Conservation (phyloP, 2,329 filamentous ascomycete genomes). For the Cladosporium austrohemisphaericum region DNA sequence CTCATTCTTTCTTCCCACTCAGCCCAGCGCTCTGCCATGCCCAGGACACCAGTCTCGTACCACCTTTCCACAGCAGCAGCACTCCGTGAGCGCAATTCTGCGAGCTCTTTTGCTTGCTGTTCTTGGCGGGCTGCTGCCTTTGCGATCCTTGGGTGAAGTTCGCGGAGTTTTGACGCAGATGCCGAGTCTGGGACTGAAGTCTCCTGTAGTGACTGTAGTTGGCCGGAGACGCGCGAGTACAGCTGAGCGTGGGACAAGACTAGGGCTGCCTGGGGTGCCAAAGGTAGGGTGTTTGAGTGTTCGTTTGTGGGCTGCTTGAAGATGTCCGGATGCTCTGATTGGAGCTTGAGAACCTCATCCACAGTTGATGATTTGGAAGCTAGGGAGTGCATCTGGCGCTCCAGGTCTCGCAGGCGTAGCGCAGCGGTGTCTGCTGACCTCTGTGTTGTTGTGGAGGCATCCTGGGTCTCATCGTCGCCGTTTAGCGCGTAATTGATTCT, state of each 20-base stretch:
- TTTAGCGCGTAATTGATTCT: constrained; percentile 43
- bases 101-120: constrained; percentile 59
- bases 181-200: constrained; percentile 41
- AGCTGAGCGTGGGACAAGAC: constrained; percentile 43
- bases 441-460: constrained; percentile 3
- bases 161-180: constrained; percentile 52
- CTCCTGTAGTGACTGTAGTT: constrained; percentile 44
- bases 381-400: constrained; percentile 35
- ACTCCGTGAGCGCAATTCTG: constrained; percentile 60
- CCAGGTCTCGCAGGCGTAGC: constrained; percentile 20
- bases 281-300: constrained; percentile 24
- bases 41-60: constrained; percentile 70
- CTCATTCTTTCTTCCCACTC: constrained; percentile 66
- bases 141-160: constrained; percentile 60
- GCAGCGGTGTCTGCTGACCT: constrained; percentile 4
- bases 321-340: constrained; percentile 40
- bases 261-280: constrained; percentile 31
- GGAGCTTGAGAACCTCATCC: constrained; percentile 38
- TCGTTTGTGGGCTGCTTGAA: constrained; percentile 25
- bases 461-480: constrained; percentile 27
- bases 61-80: constrained; percentile 55
- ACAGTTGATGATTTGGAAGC: constrained; percentile 39
- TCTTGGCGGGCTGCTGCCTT: constrained; percentile 58
- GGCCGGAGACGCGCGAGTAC: constrained; percentile 41
- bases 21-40: constrained; percentile 64